Percentiles rank a stretch among this genome's conserved stretches.
These are phyloP conservation scores for Calvatia gigantea DNA, from an alignment of 768 basidiomycete species.

Conservation along the genomic window DNA sequence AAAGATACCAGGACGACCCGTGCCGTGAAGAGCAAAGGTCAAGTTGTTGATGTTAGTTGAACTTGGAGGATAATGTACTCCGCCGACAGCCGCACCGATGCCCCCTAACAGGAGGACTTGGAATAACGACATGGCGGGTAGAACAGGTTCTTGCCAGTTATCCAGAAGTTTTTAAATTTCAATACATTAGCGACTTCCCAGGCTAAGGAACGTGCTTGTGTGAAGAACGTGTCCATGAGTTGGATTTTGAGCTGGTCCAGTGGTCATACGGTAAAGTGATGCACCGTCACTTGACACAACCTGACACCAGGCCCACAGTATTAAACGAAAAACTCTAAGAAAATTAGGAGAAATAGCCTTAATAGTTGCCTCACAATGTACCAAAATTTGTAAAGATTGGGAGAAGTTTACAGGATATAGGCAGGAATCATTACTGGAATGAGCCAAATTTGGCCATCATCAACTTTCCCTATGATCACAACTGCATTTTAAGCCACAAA, in stretches of 20 bases:
- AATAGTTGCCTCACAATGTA: no score
- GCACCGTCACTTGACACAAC: no score
- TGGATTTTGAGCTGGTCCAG: no score
- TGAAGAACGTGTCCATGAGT: background rate
- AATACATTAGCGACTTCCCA: background rate
- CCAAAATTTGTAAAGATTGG: no score
- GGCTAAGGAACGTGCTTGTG: background rate
- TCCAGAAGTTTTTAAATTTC: background rate
- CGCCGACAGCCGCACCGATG: conserved; percentile 16
- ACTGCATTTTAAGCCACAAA: no score
- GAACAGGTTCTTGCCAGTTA: background rate
- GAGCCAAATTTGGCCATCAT: no score
- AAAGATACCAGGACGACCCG: conserved; percentile 45
- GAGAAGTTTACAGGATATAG: no score
- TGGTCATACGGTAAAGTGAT: background rate
- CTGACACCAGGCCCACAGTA: background rate
- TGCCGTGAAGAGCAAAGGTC: conserved; percentile 37
- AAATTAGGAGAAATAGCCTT: no score
- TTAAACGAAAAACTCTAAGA: background rate
- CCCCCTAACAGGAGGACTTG: conserved; percentile 13
- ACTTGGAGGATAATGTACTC: conserved; percentile 37
- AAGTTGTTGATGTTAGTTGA: conserved; percentile 40
- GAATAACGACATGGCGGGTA: conserved; percentile 19
- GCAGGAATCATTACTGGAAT: no score
- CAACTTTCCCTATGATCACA: no score